A percentile compares a stretch with the other conserved stretches of the same genome.
Conservation (phyloP, 768 basidiomycete species). For the Termitomyces eurrhizus region DNA sequence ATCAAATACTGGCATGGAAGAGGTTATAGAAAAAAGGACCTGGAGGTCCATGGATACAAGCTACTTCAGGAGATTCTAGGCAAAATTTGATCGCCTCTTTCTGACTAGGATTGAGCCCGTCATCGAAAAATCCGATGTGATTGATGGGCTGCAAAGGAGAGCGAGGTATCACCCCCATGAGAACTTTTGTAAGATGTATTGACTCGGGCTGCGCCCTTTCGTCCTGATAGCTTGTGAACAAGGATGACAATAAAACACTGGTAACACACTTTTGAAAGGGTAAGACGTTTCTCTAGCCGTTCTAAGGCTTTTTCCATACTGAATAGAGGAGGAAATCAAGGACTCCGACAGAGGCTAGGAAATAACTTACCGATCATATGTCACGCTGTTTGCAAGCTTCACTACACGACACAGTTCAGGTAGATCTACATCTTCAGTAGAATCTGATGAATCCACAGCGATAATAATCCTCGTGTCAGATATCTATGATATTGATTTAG, state of each 20-base stretch:
- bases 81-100: slow-evolving; percentile 79
- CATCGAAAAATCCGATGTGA: slow-evolving; percentile 66
- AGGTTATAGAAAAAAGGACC: slow-evolving; percentile 37
- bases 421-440: slow-evolving; percentile 65
- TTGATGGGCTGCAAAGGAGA: slow-evolving; percentile 33
- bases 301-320: slow-evolving; percentile 88
- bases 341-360: neutral
- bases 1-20: neutral
- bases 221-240: slow-evolving; percentile 19
- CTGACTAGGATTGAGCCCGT: slow-evolving; percentile 78
- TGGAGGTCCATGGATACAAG: slow-evolving; percentile 97
- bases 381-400: slow-evolving; percentile 90
- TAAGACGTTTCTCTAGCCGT: slow-evolving; percentile 48
- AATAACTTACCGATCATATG: slow-evolving; percentile 68
- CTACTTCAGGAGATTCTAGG: slow-evolving; percentile 76
- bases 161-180: slow-evolving; percentile 61
- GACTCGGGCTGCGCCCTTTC: slow-evolving; percentile 40
- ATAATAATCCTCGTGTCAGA: slow-evolving; percentile 80
- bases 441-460: slow-evolving; percentile 65
- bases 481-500: slow-evolving; percentile 42
- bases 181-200: slow-evolving; percentile 56
- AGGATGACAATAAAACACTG: neutral
- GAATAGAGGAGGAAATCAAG: slow-evolving; percentile 1
- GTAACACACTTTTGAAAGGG: slow-evolving; percentile 13
- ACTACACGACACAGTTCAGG: slow-evolving; percentile 83